Base-by-base conservation (phyloP, 768 basidiomycete genomes). In the Hypholoma fasciculare region DNA sequence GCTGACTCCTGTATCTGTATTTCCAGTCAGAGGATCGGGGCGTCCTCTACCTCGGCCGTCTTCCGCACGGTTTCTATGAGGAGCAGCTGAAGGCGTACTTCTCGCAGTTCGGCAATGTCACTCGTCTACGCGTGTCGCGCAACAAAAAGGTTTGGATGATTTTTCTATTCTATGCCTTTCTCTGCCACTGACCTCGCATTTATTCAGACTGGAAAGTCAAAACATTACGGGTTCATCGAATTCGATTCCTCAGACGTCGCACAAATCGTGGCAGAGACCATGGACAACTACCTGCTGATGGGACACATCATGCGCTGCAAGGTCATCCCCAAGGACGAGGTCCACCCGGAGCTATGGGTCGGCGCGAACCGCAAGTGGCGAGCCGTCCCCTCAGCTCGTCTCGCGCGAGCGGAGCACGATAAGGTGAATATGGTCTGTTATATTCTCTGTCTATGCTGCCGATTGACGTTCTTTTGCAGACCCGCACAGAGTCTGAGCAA, bases 61-160 rank as follows among this genome's bases (percentile, higher is more conserved):
- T 99, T 54, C 97, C 97, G 1, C 95, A 98, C 65, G 97, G 97
- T 19, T 98, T 99, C 75, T 96, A 94, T 74, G 97, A 99, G 74
- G 93, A 92, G 54, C 89, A 98, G 72, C 86, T 98, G 72, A 86
- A 85, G 61, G 87, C 85, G 2, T 98, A 98, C 75, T 97, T 99
- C 69, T 82, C 89, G 26, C 97, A 99, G 70, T 99, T 98, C 63
- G 97, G 97, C 4, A 83, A 87, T 43, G 86, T 99, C 23, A 89
- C 92, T 16, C 87, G 96, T 48, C 69, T 98, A 26, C 85, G 97
- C 7, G 74, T 99, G 14, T 96, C 96, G 3, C 85, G 97, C 59
- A 99, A 96, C 71, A 95, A 94, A 78, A 92, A 89, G 85, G 96
- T 89, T 17, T 9, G 63, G 61, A 34, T 38, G 26, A 36, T 13